Evolutionary conservation across 805 yeast species (phyloP).

Genomic region (Saccharomyces paradoxus): DNA sequence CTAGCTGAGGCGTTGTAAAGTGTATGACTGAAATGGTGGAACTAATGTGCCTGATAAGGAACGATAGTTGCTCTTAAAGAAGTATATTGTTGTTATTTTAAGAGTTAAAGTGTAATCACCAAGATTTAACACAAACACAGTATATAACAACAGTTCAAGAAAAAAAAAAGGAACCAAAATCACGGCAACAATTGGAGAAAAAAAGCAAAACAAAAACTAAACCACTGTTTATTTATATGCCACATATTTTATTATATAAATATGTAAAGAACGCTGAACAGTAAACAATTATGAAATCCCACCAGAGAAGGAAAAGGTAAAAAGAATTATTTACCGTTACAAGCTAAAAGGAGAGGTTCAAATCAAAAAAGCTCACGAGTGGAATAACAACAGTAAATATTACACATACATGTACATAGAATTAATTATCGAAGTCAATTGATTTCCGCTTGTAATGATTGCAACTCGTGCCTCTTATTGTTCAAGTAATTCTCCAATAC

Average conservation of each 20-base stretch:
- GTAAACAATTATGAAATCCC: not conserved
- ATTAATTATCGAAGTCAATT: slow-evolving; percentile 5
- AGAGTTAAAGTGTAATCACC: not conserved
- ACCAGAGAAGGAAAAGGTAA: slow-evolving; percentile 2
- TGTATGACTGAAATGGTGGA: not conserved
- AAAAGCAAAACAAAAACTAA: not conserved
- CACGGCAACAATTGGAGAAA: not conserved
- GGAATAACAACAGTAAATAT: not conserved
- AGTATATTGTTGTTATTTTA: not conserved
- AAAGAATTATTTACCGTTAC: not conserved
- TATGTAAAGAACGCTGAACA: slow-evolving; percentile 1
- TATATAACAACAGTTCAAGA: not conserved
- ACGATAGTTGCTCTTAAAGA: not conserved
- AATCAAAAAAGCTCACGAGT: not conserved
- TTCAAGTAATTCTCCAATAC: slow-evolving; percentile 62
- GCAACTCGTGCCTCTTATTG: slow-evolving; percentile 54
- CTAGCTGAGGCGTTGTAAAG: not conserved
- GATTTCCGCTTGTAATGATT: slow-evolving; percentile 38
- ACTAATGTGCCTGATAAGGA: not conserved
- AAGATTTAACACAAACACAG: not conserved
- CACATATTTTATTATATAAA: not conserved
- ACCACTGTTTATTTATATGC: not conserved
- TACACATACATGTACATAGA: not conserved
- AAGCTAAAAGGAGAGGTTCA: not conserved
- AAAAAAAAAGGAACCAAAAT: not conserved